Evolutionary conservation across 176 grass and related monocot genomes (phyloP).

Genomic region (Canna indica): DNA sequence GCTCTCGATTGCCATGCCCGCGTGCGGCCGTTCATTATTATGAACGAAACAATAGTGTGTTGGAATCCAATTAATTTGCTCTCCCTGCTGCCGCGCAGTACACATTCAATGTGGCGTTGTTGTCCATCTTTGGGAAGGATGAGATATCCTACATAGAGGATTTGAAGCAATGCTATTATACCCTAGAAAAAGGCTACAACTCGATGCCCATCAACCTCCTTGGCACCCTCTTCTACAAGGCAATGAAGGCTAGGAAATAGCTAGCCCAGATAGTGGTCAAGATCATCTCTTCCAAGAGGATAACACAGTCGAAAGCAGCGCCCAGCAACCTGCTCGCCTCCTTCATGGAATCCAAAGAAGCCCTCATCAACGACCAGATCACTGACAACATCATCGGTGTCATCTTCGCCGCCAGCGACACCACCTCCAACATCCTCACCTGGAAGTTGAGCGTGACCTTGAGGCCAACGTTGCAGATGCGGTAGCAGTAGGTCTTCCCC

Average conservation of each 20-base stretch:
- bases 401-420: conserved; percentile 91
- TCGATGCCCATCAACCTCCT: conserved; percentile 95
- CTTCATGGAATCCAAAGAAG: conserved; percentile 73
- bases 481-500: no score
- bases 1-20: neutral
- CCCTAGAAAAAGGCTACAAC: conserved; percentile 95
- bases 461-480: no score
- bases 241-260: conserved; percentile 70
- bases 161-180: conserved; percentile 88
- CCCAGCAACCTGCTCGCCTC: conserved; percentile 60
- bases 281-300: conserved; percentile 53
- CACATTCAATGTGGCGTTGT: conserved; percentile 84
- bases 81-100: conserved; percentile 31
- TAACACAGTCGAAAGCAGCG: conserved; percentile 5
- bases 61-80: no score
- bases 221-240: conserved; percentile 86
- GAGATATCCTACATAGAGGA: conserved; percentile 84
- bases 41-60: no score
- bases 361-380: conserved; percentile 76
- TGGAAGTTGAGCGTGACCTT: conserved; percentile 99
- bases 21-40: neutral
- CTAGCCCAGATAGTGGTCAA: conserved; percentile 63
- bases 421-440: conserved; percentile 89
- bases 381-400: conserved; percentile 89
- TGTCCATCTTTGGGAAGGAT: conserved; percentile 87